Evolutionary conservation across 768 basidiomycete species (phyloP).

Genomic region (Kwoniella newhampshirensis): DNA sequence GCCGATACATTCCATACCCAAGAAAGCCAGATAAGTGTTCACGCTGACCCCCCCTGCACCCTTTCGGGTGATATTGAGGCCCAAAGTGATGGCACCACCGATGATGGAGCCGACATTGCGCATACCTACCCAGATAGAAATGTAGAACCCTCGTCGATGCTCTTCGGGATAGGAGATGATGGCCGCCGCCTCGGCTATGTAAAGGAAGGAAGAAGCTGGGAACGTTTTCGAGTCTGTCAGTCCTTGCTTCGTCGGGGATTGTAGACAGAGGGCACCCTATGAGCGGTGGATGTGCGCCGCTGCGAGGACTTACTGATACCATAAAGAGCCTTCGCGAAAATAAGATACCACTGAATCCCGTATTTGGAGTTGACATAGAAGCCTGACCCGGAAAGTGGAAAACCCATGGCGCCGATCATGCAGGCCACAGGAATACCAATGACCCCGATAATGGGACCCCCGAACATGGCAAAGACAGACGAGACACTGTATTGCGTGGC

Average conservation of each 20-base stretch:
- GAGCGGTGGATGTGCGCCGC: too few relatives aligned
- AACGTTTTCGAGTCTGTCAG: too few relatives aligned
- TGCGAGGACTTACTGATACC: slow-evolving; percentile 4
- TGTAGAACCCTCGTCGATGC: slow-evolving; percentile 16
- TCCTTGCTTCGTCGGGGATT: too few relatives aligned
- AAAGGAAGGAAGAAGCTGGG: too few relatives aligned
- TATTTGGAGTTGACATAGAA: slow-evolving; percentile 22
- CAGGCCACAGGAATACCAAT: slow-evolving; percentile 36
- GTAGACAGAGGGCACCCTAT: too few relatives aligned
- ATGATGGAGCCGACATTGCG: slow-evolving; percentile 22
- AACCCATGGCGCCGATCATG: slow-evolving; percentile 21
- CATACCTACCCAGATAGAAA: slow-evolving; percentile 31
- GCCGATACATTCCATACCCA: slow-evolving; percentile 26
- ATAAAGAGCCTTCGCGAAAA: neutral
- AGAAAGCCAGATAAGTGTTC: slow-evolving; percentile 32
- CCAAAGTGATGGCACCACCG: slow-evolving; percentile 30
- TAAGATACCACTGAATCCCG: slow-evolving; percentile 1
- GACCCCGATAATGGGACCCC: slow-evolving; percentile 37
- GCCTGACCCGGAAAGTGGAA: slow-evolving; percentile 22
- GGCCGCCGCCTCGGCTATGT: slow-evolving; percentile 27
- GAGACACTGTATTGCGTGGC: too few relatives aligned
- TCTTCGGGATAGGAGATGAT: slow-evolving; percentile 26
- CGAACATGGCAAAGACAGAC: slow-evolving; percentile 27
- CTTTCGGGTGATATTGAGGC: slow-evolving; percentile 12
- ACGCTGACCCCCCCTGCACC: slow-evolving; percentile 19